Evolutionary conservation across 768 basidiomycete genomes (phyloP).

Genomic region (Terana coerulea): DNA sequence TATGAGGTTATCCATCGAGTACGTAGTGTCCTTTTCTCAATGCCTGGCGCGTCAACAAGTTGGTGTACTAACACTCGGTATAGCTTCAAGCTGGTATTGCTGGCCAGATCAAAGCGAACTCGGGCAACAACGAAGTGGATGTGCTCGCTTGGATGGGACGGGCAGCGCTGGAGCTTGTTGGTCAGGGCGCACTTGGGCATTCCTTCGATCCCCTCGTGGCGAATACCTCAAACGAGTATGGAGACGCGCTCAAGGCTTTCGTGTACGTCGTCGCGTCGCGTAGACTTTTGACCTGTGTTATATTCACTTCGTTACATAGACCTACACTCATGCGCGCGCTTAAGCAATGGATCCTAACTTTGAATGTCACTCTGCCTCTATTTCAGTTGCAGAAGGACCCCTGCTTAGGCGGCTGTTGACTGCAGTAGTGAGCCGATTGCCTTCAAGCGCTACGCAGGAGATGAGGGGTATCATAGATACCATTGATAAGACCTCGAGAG

Average conservation of each 20-base stretch:
- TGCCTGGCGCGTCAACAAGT: not conserved
- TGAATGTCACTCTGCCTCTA: no score
- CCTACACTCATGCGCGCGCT: not conserved
- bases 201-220: slow-evolving; percentile 32
- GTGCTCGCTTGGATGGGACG: no score
- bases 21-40: not conserved
- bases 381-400: no score
- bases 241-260: slow-evolving; percentile 28
- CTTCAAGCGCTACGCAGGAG: no score
- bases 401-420: no score
- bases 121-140: slow-evolving; percentile 13
- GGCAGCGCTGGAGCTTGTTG: no score
- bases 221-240: no score
- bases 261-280: slow-evolving; percentile 25
- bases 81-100: slow-evolving; percentile 17
- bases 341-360: not conserved
- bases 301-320: slow-evolving; percentile 7
- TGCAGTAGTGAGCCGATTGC: no score
- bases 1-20: slow-evolving; percentile 10
- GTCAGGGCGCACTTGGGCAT: no score
- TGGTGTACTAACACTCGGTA: not conserved
- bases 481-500: slow-evolving; percentile 10
- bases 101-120: not conserved
- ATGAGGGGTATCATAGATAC: slow-evolving; percentile 12
- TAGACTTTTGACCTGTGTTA: not conserved